A percentile compares a stretch with the other conserved stretches of the same genome.
Evolutionary conservation across 208 protist genomes (phyloP).

Genomic region (Trypanosoma boissoni): DNA sequence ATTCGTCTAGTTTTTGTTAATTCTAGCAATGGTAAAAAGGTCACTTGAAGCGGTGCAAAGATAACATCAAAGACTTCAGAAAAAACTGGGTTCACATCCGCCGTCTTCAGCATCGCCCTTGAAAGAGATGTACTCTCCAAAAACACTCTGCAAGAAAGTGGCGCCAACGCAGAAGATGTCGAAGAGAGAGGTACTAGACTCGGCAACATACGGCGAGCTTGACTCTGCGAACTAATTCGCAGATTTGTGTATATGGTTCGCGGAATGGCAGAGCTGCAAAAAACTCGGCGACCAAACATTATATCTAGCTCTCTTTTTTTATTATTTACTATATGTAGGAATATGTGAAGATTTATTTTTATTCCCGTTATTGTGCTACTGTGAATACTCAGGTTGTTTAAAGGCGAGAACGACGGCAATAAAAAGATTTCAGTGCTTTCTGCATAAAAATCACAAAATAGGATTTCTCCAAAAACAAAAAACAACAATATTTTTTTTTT

Average conservation of each 20-base stretch:
- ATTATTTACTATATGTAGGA: background rate
- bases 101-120: slow-evolving; percentile 17
- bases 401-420: background rate
- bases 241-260: slow-evolving; percentile 68
- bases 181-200: slow-evolving; percentile 45
- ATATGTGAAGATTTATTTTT: background rate
- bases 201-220: slow-evolving; percentile 62
- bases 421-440: background rate
- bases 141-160: too few species aligned
- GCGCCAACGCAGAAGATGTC: background rate
- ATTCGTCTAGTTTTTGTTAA: slow-evolving; percentile 78
- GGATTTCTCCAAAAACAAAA: slow-evolving; percentile 7
- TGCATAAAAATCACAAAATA: slow-evolving; percentile 2
- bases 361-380: background rate
- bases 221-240: slow-evolving; percentile 55
- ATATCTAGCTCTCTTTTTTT: background rate
- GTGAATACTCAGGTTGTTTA: slow-evolving; percentile 1
- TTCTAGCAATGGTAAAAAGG: slow-evolving; percentile 75
- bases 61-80: slow-evolving; percentile 48
- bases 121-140: slow-evolving; percentile 14
- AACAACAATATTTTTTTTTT: slow-evolving; percentile 8
- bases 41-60: slow-evolving; percentile 42
- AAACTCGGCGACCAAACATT: slow-evolving; percentile 77
- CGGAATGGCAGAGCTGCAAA: slow-evolving; percentile 69
- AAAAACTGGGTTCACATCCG: slow-evolving; percentile 36